phyloP scores from a whole-genome alignment of 2,329 filamentous ascomycete species.

The Verticillium nonalfalfae region DNA sequence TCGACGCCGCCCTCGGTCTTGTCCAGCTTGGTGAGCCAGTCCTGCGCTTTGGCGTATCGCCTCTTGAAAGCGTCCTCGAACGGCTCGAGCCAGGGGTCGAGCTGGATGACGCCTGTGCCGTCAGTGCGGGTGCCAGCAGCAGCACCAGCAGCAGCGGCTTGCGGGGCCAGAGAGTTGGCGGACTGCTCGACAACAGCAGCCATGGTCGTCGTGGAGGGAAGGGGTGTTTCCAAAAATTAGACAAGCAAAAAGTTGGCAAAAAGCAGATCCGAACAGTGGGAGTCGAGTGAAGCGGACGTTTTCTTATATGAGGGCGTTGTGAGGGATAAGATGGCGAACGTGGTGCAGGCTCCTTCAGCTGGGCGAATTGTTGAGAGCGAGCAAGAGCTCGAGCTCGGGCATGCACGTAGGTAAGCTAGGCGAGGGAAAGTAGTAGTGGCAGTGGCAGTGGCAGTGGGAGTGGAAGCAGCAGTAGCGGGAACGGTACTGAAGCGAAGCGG shows the following conservation, averaged over 20 bases:
- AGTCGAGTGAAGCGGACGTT: neutral
- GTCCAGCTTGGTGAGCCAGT: slow-evolving; percentile 82
- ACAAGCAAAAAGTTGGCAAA: neutral
- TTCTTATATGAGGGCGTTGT: neutral
- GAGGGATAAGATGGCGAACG: neutral
- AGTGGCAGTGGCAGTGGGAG: neutral
- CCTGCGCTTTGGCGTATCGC: slow-evolving; percentile 71
- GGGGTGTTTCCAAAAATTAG: too few species aligned
- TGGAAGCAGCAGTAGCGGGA: neutral
- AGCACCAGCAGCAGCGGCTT: slow-evolving; percentile 26
- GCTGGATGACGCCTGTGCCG: slow-evolving; percentile 71
- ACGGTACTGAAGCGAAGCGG: neutral
- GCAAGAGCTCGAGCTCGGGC: neutral
- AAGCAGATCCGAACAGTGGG: neutral
- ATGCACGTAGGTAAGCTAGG: neutral
- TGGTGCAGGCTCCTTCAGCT: neutral
- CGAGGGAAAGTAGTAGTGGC: neutral
- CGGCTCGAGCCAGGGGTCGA: slow-evolving; percentile 86
- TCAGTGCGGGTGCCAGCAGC: slow-evolving; percentile 54
- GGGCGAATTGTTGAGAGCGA: neutral
- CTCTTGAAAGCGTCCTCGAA: slow-evolving; percentile 72
- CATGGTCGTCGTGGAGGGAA: neutral
- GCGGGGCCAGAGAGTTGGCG: slow-evolving; percentile 35
- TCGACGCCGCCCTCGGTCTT: slow-evolving; percentile 82
- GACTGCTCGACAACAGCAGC: slow-evolving; percentile 24